A percentile compares a stretch with the other conserved stretches of the same genome.
phyloP scores from a whole-genome alignment of 805 yeast genomes.

The Kazachstania bromeliacearum region DNA sequence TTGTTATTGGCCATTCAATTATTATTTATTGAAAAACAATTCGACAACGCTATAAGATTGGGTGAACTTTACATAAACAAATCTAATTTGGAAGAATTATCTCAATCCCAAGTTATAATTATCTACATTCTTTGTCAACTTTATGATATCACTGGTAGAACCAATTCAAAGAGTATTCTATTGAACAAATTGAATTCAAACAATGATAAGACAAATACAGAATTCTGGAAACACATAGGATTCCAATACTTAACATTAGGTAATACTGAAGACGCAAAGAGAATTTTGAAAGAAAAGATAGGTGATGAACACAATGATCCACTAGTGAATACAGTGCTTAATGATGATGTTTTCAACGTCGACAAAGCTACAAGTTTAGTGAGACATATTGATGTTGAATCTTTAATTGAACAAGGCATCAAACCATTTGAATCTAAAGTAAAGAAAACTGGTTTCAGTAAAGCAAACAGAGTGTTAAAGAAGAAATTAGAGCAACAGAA shows the following conservation, averaged over 20 bases:
- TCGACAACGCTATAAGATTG: constrained; percentile 24
- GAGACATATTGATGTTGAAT: constrained; percentile 15
- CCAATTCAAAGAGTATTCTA: constrained; percentile 13
- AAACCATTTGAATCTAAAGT: constrained; percentile 13
- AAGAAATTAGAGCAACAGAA: constrained; percentile 25
- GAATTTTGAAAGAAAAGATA: constrained; percentile 10
- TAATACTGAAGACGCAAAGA: constrained; percentile 10
- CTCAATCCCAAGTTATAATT: background rate
- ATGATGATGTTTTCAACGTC: constrained; percentile 8
- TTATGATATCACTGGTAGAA: constrained; percentile 18
- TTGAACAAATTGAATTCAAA: constrained; percentile 8
- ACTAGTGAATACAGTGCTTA: constrained; percentile 8
- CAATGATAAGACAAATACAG: constrained; percentile 4
- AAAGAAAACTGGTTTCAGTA: constrained; percentile 9
- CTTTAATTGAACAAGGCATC: constrained; percentile 14
- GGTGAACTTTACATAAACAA: constrained; percentile 18
- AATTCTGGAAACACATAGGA: constrained; percentile 26
- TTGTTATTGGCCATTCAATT: constrained; percentile 22
- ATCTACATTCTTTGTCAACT: constrained; percentile 19
- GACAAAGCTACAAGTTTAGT: constrained; percentile 14
- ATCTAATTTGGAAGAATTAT: background rate
- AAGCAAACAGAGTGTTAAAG: constrained; percentile 12
- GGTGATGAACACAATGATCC: constrained; percentile 7
- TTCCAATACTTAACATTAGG: constrained; percentile 20
- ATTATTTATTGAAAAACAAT: constrained; percentile 20